Evolutionary conservation across 345 rosid genomes (phyloP).

Genomic region (Microcos paniculata): DNA sequence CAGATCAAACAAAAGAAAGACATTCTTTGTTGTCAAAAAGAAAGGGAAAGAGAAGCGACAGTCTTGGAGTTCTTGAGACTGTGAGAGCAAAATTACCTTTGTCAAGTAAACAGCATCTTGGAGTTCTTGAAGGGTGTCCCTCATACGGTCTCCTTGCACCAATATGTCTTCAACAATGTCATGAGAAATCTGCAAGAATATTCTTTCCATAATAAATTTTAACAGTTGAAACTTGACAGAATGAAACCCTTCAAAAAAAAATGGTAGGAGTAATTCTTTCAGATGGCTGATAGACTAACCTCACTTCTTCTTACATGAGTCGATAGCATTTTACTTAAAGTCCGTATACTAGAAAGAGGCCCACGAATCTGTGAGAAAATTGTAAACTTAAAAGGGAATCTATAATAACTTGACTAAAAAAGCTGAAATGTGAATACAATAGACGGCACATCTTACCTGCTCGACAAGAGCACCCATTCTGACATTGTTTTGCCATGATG

Average conservation of each 20-base stretch:
- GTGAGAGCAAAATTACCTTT: slow-evolving; percentile 44
- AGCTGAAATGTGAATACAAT: neutral
- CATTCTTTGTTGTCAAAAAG: neutral
- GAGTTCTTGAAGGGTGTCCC: slow-evolving; percentile 77
- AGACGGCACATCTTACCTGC: slow-evolving; percentile 51
- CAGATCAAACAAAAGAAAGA: neutral
- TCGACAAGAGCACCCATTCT: slow-evolving; percentile 87
- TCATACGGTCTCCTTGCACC: slow-evolving; percentile 68
- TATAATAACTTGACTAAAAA: slow-evolving; percentile 13
- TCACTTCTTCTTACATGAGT: slow-evolving; percentile 69
- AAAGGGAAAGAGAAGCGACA: too few relatives aligned
- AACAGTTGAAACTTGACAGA: neutral
- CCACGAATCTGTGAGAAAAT: slow-evolving; percentile 60
- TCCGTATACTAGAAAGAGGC: slow-evolving; percentile 77
- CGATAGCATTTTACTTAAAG: slow-evolving; percentile 79
- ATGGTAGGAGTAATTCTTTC: neutral
- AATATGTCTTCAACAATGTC: slow-evolving; percentile 81
- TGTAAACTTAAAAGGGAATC: slow-evolving; percentile 5
- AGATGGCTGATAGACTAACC: slow-evolving; percentile 37
- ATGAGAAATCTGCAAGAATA: slow-evolving; percentile 54
- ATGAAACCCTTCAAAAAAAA: neutral
- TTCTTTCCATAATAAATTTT: slow-evolving; percentile 2
- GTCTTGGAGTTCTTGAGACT: too few relatives aligned
- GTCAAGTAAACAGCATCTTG: slow-evolving; percentile 89
- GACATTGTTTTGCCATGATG: slow-evolving; percentile 89